Evolutionary conservation across 805 yeast genomes (phyloP), one percentile per base, ranked within the genome.

Genomic region (Cyberlindnera sargentensis): DNA sequence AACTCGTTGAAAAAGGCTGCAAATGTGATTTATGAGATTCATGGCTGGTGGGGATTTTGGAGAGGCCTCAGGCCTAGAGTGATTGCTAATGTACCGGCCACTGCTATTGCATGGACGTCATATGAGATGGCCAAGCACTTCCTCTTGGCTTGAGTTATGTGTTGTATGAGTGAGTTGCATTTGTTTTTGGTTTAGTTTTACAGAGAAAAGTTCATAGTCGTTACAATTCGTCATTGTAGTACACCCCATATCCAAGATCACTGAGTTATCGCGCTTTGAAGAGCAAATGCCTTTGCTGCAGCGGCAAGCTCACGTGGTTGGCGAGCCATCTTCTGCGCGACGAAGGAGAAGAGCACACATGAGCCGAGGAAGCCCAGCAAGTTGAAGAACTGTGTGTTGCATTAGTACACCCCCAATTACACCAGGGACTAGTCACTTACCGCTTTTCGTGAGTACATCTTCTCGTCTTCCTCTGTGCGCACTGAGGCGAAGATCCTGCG

Each of bases 91-190:
- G 89, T 91, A 61, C 99, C 99, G 24, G 81, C 95, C 37, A 91
- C 98, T 7, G 98, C 98, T 23, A 89, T 91, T 48, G 82, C 95
- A 51, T 91, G 98, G 98, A 91, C 98, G 2, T 87, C 95, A 27
- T 91, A 91, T 64, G 99, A 91, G 63, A 86, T 90, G 91, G 97
- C 96, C 36, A 91, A 91, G 45, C 69, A 67, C 47, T 62, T 66
- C 51, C 48, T 68, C 32, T 31, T 56, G 36, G 48, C 48, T 34
- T 47, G 23, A 37, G 10, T 33, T 33, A 24, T 33, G 23, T 33
- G 10, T 33, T 26, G 38, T 36, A 31, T 40, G 20, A 15, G 20
- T 15, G 20, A 15, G 20, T 36, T 32, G 25, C 10, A 24, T 36
- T 28, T 36, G 29, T 32, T 34, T 40, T 26, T 23, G 31, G 36